Conservation (phyloP, 2,329 filamentous ascomycete species). For the Didymella lethalis region DNA sequence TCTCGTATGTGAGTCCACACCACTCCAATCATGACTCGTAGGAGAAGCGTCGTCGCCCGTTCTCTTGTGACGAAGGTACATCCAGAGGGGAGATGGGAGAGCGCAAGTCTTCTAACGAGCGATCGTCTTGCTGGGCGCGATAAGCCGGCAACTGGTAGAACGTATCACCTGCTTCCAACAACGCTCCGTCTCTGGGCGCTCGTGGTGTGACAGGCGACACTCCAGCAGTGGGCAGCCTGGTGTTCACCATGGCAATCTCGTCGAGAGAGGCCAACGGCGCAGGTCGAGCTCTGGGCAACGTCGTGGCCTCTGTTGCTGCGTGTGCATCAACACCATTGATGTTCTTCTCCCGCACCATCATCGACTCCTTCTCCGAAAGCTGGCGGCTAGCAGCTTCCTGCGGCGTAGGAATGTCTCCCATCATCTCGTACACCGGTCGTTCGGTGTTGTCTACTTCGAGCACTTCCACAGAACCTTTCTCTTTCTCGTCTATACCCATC, state of each 20-base stretch:
- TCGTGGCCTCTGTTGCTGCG: constrained; percentile 23
- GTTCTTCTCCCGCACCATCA: constrained; percentile 54
- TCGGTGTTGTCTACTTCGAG: constrained; percentile 50
- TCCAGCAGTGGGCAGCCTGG: constrained; percentile 28
- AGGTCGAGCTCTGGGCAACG: neutral
- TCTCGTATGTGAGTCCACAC: neutral
- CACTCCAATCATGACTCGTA: constrained; percentile 46
- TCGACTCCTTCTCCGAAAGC: constrained; percentile 58
- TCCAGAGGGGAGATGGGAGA: constrained; percentile 49
- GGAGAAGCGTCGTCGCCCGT: constrained; percentile 47
- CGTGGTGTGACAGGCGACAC: constrained; percentile 45
- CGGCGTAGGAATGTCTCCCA: constrained; percentile 63
- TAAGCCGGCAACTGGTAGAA: constrained; percentile 42
- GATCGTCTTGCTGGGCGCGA: constrained; percentile 26
- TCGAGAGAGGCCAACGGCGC: constrained; percentile 10
- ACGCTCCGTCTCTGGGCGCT: constrained; percentile 43
- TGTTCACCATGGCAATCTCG: constrained; percentile 42
- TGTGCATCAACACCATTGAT: constrained; percentile 56
- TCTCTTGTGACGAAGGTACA: constrained; percentile 32
- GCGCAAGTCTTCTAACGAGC: constrained; percentile 39
- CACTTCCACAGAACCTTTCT: constrained; percentile 27
- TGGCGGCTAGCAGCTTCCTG: constrained; percentile 59
- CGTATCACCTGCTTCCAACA: constrained; percentile 42
- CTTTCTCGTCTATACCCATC: constrained; percentile 26
- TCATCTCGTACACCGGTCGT: constrained; percentile 57